Conservation (phyloP, 257 asterid genomes). For the Rauvolfia tetraphylla region DNA sequence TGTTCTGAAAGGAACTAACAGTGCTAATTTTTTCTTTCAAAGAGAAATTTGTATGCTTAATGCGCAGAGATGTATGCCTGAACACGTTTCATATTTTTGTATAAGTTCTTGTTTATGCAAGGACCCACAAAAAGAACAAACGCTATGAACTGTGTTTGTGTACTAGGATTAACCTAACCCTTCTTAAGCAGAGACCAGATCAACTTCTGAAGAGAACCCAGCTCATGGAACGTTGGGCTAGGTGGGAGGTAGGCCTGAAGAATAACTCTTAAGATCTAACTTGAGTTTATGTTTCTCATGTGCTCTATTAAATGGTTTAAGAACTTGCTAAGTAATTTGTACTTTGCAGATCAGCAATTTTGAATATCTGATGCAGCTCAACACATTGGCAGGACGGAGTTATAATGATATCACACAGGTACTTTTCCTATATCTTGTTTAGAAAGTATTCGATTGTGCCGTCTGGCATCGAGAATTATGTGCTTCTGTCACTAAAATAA, state of each 20-base stretch:
- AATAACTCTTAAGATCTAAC: constrained; percentile 18
- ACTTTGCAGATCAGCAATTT: constrained; percentile 92
- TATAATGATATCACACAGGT: constrained; percentile 98
- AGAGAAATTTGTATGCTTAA: background rate
- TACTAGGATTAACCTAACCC: background rate
- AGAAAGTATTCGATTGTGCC: constrained; percentile 12
- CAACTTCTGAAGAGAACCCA: constrained; percentile 93
- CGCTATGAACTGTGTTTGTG: background rate
- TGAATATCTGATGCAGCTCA: constrained; percentile 96
- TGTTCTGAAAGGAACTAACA: background rate
- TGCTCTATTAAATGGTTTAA: constrained; percentile 9
- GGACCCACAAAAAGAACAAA: background rate
- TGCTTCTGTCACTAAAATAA: constrained; percentile 20
- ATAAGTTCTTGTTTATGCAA: background rate
- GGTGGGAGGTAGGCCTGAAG: constrained; percentile 86
- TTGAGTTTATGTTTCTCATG: constrained; percentile 22
- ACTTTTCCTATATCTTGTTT: constrained; percentile 13
- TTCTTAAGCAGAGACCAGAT: constrained; percentile 77
- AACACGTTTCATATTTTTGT: background rate
- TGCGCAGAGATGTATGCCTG: background rate
- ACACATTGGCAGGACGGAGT: constrained; percentile 96
- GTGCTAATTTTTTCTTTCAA: background rate
- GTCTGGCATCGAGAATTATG: constrained; percentile 11
- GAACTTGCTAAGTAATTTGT: constrained; percentile 21
- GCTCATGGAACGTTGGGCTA: constrained; percentile 98